Conservation (phyloP, 176 grass and related monocot genomes). For the Lolium rigidum region DNA sequence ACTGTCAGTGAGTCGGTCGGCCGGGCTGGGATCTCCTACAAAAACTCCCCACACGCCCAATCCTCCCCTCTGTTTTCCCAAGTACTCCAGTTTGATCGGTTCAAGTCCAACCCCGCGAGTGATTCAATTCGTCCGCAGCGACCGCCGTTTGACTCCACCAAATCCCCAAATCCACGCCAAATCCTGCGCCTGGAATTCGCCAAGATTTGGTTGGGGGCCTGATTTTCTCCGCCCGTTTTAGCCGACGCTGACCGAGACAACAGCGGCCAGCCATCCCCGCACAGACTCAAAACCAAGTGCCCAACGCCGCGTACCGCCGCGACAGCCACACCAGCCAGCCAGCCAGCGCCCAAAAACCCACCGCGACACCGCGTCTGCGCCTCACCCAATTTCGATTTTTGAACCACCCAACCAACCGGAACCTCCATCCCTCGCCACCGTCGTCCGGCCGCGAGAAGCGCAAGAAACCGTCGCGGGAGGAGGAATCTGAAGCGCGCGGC, state of each 20-base stretch:
- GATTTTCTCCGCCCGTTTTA: constrained; percentile 43
- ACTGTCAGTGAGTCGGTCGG: constrained; percentile 8
- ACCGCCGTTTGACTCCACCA: constrained; percentile 36
- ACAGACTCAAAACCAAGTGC: not conserved
- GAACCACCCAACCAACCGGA: constrained; percentile 32
- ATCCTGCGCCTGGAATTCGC: constrained; percentile 5
- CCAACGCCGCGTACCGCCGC: not conserved
- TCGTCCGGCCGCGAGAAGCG: not conserved
- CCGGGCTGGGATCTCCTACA: constrained; percentile 6
- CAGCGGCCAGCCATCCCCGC: constrained; percentile 34
- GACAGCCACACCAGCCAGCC: not conserved
- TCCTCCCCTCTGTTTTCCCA: not conserved
- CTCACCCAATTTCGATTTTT: constrained; percentile 38
- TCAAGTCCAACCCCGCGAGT: not conserved
- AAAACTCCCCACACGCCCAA: constrained; percentile 42
- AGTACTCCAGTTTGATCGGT: not conserved
- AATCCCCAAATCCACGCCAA: not conserved
- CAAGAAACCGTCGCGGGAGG: constrained; percentile 40
- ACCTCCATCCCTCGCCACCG: not conserved
- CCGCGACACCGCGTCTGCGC: constrained; percentile 6
- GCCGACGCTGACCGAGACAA: constrained; percentile 53
- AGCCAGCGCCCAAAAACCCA: constrained; percentile 26
- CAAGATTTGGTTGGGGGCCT: not conserved
- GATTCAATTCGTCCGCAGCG: constrained; percentile 1
- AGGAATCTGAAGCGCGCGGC: constrained; percentile 29